Evolutionary conservation across 2,329 filamentous ascomycete species (phyloP).

Genomic region (Helotiales sp.): DNA sequence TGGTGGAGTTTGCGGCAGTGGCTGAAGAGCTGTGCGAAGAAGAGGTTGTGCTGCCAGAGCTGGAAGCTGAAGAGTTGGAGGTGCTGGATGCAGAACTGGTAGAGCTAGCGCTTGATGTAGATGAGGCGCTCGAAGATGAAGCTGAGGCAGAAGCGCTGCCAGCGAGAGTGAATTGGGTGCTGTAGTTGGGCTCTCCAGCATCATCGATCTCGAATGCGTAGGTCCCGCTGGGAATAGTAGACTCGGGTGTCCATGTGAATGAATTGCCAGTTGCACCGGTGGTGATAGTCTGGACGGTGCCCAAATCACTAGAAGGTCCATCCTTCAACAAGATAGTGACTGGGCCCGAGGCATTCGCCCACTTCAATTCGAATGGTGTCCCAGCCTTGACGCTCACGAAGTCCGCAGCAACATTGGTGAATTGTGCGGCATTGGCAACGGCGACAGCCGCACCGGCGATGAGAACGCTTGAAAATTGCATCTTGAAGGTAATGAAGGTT

Average conservation of each 20-base stretch:
- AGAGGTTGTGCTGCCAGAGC: slow-evolving; percentile 1
- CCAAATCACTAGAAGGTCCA: slow-evolving; percentile 25
- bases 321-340: slow-evolving; percentile 33
- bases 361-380: slow-evolving; percentile 28
- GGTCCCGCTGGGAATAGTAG: slow-evolving; percentile 13
- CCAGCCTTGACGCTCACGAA: slow-evolving; percentile 27
- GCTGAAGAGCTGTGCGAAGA: neutral
- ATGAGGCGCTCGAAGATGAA: slow-evolving; percentile 14
- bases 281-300: slow-evolving; percentile 27
- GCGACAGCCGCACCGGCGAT: slow-evolving; percentile 24
- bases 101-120: slow-evolving; percentile 10
- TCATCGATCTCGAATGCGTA: slow-evolving; percentile 34
- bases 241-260: slow-evolving; percentile 24
- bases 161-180: slow-evolving; percentile 27
- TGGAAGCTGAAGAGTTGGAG: slow-evolving; percentile 4
- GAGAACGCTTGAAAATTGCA: slow-evolving; percentile 33
- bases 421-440: slow-evolving; percentile 22
- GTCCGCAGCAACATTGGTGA: slow-evolving; percentile 27
- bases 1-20: neutral
- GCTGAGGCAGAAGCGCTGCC: slow-evolving; percentile 18
- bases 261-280: slow-evolving; percentile 25
- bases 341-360: slow-evolving; percentile 27
- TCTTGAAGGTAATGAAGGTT: slow-evolving; percentile 23
- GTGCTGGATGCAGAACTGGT: slow-evolving; percentile 11
- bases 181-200: slow-evolving; percentile 26